phyloP scores from a whole-genome alignment of 495 filamentous ascomycete species.

The Penicillium simplicissimum region DNA sequence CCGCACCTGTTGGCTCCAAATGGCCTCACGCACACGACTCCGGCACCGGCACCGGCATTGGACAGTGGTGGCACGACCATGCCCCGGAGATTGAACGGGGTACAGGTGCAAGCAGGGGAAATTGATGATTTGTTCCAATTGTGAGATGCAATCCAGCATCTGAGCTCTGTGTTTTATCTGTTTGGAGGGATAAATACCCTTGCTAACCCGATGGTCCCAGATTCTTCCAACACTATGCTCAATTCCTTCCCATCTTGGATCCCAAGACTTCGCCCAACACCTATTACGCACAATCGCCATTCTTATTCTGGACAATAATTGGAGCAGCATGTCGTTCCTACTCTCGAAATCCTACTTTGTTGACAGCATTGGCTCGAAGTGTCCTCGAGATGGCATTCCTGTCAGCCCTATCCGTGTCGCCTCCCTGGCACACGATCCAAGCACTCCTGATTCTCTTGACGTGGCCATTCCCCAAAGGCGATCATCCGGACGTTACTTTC shows the following conservation, averaged over 20 bases:
- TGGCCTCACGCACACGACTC: slow-evolving; percentile 1
- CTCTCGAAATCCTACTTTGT: slow-evolving; percentile 43
- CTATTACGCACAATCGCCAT: slow-evolving; percentile 45
- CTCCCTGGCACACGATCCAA: slow-evolving; percentile 50
- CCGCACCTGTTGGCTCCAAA: slow-evolving; percentile 21
- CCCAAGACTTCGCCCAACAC: slow-evolving; percentile 39
- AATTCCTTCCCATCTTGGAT: slow-evolving; percentile 49
- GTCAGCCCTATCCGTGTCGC: slow-evolving; percentile 36
- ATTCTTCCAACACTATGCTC: slow-evolving; percentile 48
- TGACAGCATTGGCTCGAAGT: slow-evolving; percentile 38
- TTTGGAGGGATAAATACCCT: background rate
- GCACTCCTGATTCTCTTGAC: slow-evolving; percentile 48
- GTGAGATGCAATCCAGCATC: slow-evolving; percentile 19
- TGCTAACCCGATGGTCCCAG: slow-evolving; percentile 24
- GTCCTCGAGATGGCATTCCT: slow-evolving; percentile 49
- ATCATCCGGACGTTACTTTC: slow-evolving; percentile 44
- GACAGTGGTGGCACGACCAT: slow-evolving; percentile 21
- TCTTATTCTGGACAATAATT: slow-evolving; percentile 54
- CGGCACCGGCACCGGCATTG: slow-evolving; percentile 13
- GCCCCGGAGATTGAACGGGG: slow-evolving; percentile 32
- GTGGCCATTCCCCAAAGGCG: slow-evolving; percentile 53
- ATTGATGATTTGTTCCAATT: slow-evolving; percentile 42
- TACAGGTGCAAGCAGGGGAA: slow-evolving; percentile 31
- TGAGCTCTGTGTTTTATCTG: background rate
- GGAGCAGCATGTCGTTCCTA: slow-evolving; percentile 42